Evolutionary conservation across 2,329 filamentous ascomycete species (phyloP), one percentile per base, ranked within the genome.

Genomic region (Phaeosphaeriaceae sp.): DNA sequence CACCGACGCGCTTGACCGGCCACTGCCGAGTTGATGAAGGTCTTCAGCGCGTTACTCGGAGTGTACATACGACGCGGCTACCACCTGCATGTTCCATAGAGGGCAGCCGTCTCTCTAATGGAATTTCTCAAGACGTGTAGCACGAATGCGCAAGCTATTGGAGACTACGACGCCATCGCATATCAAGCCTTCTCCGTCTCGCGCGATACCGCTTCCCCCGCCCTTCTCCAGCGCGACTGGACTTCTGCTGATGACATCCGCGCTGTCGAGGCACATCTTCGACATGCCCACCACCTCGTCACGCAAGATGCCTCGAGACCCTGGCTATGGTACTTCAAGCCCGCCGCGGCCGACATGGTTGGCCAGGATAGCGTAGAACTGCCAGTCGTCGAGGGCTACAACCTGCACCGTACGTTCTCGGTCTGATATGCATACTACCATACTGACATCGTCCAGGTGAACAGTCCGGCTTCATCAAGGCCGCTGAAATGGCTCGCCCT

Each of bases 111-210:
- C 66, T 72, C 65, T 73, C 73, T 73, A 72, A 76, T 77, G 74
- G 72, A 77, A 72, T 74, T 75, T 74, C 70, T 75, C 68, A 76
- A 69, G 58, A 70, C 69, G 40, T 77, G 74, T 63, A 65, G 57
- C 57, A 76, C 75, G 40, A 78, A 76, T 71, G 75, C 74, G 70
- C 74, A 76, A 66, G 72, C 70, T 69, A 73, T 78, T 63, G 74
- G 73, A 65, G 73, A 74, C 61, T 75, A 75, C 51, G 73, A 76
- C 63, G 73, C 73, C 51, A 60, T 77, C 65, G 71, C 70, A 57
- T 76, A 70, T 53, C 75, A 76, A 59, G 73, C 75, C 63, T 69
- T 77, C 63, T 73, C 73, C 6, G 57, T 76, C 53, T 59, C 67
- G 19, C 70, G 65, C 61, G 55, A 47, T 55, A 62, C 72, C 49